A percentile compares a stretch with the other conserved stretches of the same genome.
phyloP scores from a whole-genome alignment of 805 yeast genomes.

The Tanozyma kutaoensis region DNA sequence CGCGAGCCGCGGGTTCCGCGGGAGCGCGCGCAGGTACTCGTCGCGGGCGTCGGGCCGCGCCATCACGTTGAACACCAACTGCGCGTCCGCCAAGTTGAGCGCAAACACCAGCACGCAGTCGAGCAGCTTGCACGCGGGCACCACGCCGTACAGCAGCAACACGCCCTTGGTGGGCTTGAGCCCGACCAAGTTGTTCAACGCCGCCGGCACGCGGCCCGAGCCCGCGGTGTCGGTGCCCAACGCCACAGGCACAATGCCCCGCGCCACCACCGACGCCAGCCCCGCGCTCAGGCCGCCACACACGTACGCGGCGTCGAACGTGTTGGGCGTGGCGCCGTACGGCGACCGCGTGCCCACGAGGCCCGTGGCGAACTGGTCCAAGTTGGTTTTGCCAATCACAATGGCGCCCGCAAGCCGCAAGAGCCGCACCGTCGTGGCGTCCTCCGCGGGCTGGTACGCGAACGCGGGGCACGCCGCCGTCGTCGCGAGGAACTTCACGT shows the following conservation, averaged over 20 bases:
- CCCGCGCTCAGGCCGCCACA: conserved; percentile 96
- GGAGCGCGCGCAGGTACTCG: conserved; percentile 70
- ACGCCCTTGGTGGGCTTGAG: conserved; percentile 87
- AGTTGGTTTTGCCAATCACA: conserved; percentile 83
- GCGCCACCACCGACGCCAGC: conserved; percentile 81
- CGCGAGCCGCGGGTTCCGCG: conserved; percentile 45
- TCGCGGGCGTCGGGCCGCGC: conserved; percentile 64
- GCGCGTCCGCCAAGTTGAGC: conserved; percentile 71
- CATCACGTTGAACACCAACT: conserved; percentile 54
- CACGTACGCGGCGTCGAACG: conserved; percentile 66
- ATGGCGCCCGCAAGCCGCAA: conserved; percentile 87
- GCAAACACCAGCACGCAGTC: conserved; percentile 89
- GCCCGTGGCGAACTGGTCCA: conserved; percentile 97
- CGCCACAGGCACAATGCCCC: conserved; percentile 81
- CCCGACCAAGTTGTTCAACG: conserved; percentile 81
- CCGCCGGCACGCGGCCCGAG: conserved; percentile 96
- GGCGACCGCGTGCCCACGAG: conserved; percentile 93
- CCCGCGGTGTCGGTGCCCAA: conserved; percentile 98
- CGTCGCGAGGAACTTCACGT: conserved; percentile 67
- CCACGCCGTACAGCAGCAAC: conserved; percentile 82
- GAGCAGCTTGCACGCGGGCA: conserved; percentile 91
- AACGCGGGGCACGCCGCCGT: conserved; percentile 94
- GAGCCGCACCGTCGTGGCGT: conserved; percentile 63
- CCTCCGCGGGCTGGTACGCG: conserved; percentile 52
- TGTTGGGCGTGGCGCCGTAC: conserved; percentile 77